phyloP scores from a whole-genome alignment of 768 basidiomycete genomes.

The Sutorius australiensis region DNA sequence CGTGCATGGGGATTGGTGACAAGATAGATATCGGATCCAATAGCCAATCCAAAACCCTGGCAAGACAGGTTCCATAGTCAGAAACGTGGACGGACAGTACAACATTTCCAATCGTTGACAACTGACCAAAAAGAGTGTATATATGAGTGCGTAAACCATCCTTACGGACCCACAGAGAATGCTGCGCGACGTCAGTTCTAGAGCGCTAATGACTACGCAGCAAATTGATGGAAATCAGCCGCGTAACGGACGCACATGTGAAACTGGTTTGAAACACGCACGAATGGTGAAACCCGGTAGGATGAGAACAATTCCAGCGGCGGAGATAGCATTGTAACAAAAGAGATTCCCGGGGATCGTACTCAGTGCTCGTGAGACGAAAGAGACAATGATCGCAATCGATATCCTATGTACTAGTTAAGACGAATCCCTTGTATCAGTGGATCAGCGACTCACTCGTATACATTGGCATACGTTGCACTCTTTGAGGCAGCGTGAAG shows the following conservation, averaged over 20 bases:
- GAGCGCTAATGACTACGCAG: slow-evolving; percentile 62
- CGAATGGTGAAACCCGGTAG: slow-evolving; percentile 83
- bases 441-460: slow-evolving; percentile 61
- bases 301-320: slow-evolving; percentile 86
- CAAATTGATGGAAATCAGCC: neutral
- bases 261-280: slow-evolving; percentile 58
- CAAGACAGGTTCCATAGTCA: slow-evolving; percentile 1
- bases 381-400: slow-evolving; percentile 79
- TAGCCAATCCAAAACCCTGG: slow-evolving; percentile 79
- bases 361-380: slow-evolving; percentile 74
- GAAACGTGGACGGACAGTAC: neutral
- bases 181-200: slow-evolving; percentile 79
- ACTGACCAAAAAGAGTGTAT: slow-evolving; percentile 72
- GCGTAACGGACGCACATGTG: slow-evolving; percentile 57
- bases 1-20: slow-evolving; percentile 61
- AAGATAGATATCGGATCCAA: slow-evolving; percentile 79
- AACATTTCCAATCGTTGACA: neutral
- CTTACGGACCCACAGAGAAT: slow-evolving; percentile 78
- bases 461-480: slow-evolving; percentile 91
- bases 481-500: slow-evolving; percentile 81
- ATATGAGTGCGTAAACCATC: slow-evolving; percentile 83
- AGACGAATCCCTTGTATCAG: neutral
- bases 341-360: slow-evolving; percentile 71
- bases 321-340: slow-evolving; percentile 88
- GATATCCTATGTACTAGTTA: slow-evolving; percentile 55